A percentile compares a stretch with the other conserved stretches of the same genome.
phyloP scores from a whole-genome alignment of 2,329 filamentous ascomycete species.

The Cercospora canescens region DNA sequence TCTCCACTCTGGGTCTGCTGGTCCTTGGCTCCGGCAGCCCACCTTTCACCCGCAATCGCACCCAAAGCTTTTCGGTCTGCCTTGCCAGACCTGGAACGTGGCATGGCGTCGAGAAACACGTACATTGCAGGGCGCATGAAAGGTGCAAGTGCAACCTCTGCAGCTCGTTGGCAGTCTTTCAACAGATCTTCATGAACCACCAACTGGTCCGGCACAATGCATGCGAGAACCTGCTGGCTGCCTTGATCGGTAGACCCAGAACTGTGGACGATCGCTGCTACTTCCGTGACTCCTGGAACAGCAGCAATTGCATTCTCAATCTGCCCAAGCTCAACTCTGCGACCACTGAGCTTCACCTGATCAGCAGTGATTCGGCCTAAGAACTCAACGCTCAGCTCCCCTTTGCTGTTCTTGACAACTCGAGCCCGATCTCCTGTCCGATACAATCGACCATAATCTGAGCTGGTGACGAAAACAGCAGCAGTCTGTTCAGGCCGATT shows the following conservation, averaged over 20 bases:
- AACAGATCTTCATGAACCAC: not conserved
- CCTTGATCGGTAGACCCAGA: no score
- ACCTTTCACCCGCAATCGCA: no score
- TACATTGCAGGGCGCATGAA: not conserved
- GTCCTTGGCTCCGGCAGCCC: not conserved
- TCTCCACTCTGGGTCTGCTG: fast-evolving
- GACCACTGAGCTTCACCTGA: constrained; percentile 80
- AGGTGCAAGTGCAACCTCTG: not conserved
- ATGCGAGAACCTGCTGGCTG: not conserved
- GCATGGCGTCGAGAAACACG: not conserved
- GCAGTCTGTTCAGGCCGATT: constrained; percentile 76
- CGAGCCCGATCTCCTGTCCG: constrained; percentile 82
- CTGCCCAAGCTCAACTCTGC: not conserved
- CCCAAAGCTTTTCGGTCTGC: not conserved
- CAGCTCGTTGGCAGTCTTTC: not conserved
- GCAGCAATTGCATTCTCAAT: not conserved
- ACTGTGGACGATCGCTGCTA: not conserved
- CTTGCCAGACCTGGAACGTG: not conserved
- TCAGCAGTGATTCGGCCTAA: constrained; percentile 76
- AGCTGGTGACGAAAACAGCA: constrained; percentile 67
- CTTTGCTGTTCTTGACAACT: constrained; percentile 62
- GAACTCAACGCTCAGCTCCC: constrained; percentile 64
- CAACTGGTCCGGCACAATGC: not conserved
- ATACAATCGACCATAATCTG: constrained; percentile 69
- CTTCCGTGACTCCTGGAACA: not conserved